phyloP scores from a whole-genome alignment of 345 rosid species.

The Eucalyptus tenuipes region DNA sequence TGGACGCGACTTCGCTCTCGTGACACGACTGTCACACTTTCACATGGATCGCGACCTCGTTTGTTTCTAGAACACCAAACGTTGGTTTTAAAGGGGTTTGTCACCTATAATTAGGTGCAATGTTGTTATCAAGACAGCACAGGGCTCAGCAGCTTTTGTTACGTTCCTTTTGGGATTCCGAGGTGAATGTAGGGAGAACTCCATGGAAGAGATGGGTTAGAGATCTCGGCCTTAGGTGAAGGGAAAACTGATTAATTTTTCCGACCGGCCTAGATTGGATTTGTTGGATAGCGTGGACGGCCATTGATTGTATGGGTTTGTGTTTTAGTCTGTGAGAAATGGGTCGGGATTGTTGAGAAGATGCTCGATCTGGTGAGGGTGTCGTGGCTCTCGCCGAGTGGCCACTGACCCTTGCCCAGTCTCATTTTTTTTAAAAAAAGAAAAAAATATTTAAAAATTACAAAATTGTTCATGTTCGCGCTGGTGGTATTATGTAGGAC shows the following conservation, averaged over 20 bases:
- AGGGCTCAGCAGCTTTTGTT: neutral
- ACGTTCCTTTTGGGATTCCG: neutral
- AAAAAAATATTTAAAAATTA: no score
- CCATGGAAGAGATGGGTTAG: neutral
- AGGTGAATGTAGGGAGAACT: neutral
- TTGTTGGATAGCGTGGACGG: neutral
- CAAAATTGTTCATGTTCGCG: rapidly evolving
- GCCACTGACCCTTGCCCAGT: rapidly evolving
- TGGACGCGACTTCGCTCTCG: neutral
- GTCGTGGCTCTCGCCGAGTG: rapidly evolving
- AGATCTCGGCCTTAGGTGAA: neutral
- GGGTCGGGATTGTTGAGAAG: neutral
- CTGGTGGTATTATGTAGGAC: rapidly evolving
- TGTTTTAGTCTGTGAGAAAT: rapidly evolving
- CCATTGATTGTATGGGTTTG: neutral
- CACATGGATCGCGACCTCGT: neutral
- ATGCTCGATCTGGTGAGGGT: neutral
- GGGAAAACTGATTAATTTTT: neutral
- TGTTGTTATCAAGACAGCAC: neutral
- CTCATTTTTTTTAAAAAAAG: no score
- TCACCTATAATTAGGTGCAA: neutral
- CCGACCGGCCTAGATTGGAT: neutral
- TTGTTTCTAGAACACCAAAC: neutral
- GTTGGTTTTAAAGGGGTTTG: neutral
- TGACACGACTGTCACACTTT: neutral